phyloP scores from a whole-genome alignment of 306 rosid genomes.

The Dalbergia cochinchinensis region DNA sequence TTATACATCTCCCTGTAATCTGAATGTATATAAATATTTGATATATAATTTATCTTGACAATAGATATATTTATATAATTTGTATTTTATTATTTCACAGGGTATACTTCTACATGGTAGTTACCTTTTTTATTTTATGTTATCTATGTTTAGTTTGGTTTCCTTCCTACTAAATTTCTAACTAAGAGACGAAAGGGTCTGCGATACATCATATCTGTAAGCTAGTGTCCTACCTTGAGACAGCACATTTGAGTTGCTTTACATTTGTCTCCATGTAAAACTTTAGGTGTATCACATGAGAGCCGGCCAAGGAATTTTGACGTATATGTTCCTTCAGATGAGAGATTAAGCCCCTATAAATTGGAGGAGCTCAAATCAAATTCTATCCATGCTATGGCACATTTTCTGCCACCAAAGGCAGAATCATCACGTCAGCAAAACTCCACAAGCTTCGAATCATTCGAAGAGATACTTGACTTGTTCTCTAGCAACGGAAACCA shows the following conservation, averaged over 20 bases:
- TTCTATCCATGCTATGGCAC: constrained; percentile 56
- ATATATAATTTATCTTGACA: no score
- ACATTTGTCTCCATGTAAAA: constrained; percentile 13
- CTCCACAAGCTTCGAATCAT: constrained; percentile 54
- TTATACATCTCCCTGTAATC: no score
- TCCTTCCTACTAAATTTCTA: no score
- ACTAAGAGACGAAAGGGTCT: no score
- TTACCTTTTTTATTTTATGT: no score
- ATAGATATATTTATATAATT: no score
- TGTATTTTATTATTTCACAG: no score
- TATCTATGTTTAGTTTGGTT: no score
- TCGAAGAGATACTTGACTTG: constrained; percentile 55
- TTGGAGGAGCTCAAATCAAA: constrained; percentile 59
- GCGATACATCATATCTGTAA: background rate
- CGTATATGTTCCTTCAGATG: constrained; percentile 73
- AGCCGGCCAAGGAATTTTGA: constrained; percentile 53
- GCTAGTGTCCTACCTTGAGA: background rate
- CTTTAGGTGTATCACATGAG: constrained; percentile 56
- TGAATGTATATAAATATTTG: no score
- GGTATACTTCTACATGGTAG: no score
- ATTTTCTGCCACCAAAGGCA: constrained; percentile 54
- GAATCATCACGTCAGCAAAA: constrained; percentile 33
- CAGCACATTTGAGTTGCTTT: constrained; percentile 17
- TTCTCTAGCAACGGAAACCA: constrained; percentile 55
- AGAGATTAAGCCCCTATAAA: constrained; percentile 64